A percentile compares a stretch with the other conserved stretches of the same genome.
These are phyloP conservation scores for Rhizophagus prolifer DNA, from an alignment of 192 early-diverging fungal species.

Conservation along the genomic window DNA sequence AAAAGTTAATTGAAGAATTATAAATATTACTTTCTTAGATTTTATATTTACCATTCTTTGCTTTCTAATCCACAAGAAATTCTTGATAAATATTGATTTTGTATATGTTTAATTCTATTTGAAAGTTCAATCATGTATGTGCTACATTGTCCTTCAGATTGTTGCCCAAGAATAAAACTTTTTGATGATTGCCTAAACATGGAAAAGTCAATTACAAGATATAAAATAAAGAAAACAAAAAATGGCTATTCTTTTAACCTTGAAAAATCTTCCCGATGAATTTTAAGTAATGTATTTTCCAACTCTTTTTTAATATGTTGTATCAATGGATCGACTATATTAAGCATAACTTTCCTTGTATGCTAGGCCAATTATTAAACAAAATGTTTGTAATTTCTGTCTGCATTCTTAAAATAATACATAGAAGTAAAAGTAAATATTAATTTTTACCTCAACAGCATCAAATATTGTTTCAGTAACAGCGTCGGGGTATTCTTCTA, in stretches of 20 bases:
- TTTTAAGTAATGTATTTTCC: constrained; percentile 54
- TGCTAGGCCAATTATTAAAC: constrained; percentile 35
- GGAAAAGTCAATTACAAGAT: neutral
- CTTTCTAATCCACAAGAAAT: constrained; percentile 63
- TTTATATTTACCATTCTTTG: constrained; percentile 51
- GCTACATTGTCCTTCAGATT: constrained; percentile 37
- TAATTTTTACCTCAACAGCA: constrained; percentile 45
- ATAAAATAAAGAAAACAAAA: neutral
- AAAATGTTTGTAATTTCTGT: constrained; percentile 1
- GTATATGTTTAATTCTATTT: constrained; percentile 56
- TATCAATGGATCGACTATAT: constrained; percentile 55
- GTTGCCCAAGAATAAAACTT: constrained; percentile 1
- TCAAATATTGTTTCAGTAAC: constrained; percentile 52
- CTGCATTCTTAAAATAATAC: constrained; percentile 25
- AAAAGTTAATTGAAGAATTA: constrained; percentile 31
- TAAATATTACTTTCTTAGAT: neutral
- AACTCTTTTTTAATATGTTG: constrained; percentile 54
- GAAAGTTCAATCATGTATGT: constrained; percentile 62
- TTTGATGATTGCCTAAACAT: constrained; percentile 37
- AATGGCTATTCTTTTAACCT: constrained; percentile 29
- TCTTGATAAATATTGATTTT: constrained; percentile 51
- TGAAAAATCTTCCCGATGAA: constrained; percentile 66
- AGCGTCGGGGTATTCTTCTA: constrained; percentile 55
- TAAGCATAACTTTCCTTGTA: constrained; percentile 50
- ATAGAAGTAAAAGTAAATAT: neutral